Conservation (phyloP, 805 yeast species). For the Ogataea minuta region DNA sequence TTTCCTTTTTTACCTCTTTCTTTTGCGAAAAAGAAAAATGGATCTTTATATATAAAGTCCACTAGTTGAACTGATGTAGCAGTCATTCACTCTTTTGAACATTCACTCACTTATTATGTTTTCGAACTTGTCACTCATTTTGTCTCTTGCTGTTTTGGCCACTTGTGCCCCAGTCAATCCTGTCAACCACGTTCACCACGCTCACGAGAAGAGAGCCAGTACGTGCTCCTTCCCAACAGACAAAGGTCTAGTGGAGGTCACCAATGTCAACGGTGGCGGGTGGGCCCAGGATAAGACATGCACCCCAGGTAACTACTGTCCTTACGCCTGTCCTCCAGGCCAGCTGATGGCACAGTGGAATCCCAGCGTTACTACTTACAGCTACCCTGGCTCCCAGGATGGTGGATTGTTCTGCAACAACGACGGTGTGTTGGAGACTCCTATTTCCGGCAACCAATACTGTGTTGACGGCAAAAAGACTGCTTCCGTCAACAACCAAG, state of each 20-base stretch:
- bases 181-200: conserved; percentile 21
- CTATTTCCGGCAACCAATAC: conserved; percentile 53
- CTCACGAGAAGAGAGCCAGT: conserved; percentile 31
- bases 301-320: conserved; percentile 77
- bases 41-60: conserved; percentile 1
- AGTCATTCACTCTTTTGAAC: conserved; percentile 11
- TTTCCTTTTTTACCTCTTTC: not conserved
- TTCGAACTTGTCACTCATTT: conserved; percentile 7
- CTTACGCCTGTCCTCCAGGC: conserved; percentile 90
- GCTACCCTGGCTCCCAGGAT: conserved; percentile 73
- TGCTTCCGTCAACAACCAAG: conserved; percentile 52
- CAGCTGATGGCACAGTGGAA: conserved; percentile 90
- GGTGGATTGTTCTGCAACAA: conserved; percentile 82
- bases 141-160: conserved; percentile 12
- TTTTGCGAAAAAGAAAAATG: conserved; percentile 1
- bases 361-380: conserved; percentile 63
- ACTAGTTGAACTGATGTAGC: no score
- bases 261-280: conserved; percentile 63
- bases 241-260: conserved; percentile 68
- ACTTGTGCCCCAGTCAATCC: conserved; percentile 17
- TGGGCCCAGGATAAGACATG: conserved; percentile 86
- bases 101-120: conserved; percentile 13
- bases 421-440: conserved; percentile 65
- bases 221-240: conserved; percentile 68
- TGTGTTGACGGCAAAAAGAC: conserved; percentile 81